Base-by-base conservation (phyloP, 108 stramenopile species). In the Skeletonema marinoi region DNA sequence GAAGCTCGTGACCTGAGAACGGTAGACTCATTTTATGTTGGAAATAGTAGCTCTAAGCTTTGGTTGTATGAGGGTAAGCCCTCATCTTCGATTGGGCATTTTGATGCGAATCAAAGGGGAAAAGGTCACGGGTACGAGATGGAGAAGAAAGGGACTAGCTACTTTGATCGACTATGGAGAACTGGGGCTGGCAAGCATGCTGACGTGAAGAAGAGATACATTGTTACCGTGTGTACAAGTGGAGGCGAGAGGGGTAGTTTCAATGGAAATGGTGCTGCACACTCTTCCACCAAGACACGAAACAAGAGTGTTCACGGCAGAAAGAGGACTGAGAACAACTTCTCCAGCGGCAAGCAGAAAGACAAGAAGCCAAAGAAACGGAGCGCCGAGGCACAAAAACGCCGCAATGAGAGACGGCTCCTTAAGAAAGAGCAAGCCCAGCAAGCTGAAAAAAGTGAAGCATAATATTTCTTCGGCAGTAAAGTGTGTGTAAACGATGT, bases 141-240 rank as follows among this genome's bases (percentile, higher is more conserved):
- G 12, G 44, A 54, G 30, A 68, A 54, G 30, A 68, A 74, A 31
- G 94, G 94, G 39, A 51, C 80, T 12, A 93, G 88, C 71, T 95
- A 92, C 80, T 95, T 95, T 83, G 94, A 95, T 75, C 86, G 92
- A 16, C 75, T 95, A 25, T 95, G 94, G 94, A 77, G 87, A 74
- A 89, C 87, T 50, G 92, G 92, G 14, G 94, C 87, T 59, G 92
- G 94, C 30, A 78, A 77, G 16, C 90, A 95, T 70, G 89, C 94
- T 10, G 88, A 93, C 46, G 63, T 66, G 74, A 86, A 63, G n/a
- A 86, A 80, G 41, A 81, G 90, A 33, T 88, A 77, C 69, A 75
- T 88, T 13, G 75, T 90, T 77, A 74, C 36, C 44, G 73, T 85
- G 41, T 68, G 77, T 11, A 80, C 73, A 10, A 58, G 54, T 14